Conservation (phyloP, 768 basidiomycete species). For the Coprinopsis strossmayeri region DNA sequence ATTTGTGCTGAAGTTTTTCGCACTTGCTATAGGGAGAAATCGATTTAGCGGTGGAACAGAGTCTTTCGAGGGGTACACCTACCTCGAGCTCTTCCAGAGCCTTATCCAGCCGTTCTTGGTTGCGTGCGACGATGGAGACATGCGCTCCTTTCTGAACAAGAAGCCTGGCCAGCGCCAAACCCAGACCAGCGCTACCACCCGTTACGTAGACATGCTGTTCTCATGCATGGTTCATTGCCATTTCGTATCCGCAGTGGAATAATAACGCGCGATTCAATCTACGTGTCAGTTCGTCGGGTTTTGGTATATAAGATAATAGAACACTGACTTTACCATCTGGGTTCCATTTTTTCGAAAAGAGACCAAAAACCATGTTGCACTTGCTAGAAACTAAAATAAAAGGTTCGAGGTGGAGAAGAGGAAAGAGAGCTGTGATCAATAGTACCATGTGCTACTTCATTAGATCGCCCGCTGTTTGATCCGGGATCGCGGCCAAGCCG, state of each 20-base stretch:
- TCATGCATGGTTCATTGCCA: not conserved
- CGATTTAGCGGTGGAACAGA: not conserved
- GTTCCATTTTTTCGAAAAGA: conserved; percentile 39
- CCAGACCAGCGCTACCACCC: conserved; percentile 78
- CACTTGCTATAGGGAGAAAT: conserved; percentile 31
- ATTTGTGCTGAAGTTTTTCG: conserved; percentile 54
- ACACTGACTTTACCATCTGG: conserved; percentile 36
- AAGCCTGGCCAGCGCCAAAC: conserved; percentile 63
- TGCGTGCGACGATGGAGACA: conserved; percentile 81
- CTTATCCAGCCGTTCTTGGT: conserved; percentile 52
- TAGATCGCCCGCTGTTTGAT: too few species aligned
- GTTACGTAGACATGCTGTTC: conserved; percentile 79
- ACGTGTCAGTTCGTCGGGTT: not conserved
- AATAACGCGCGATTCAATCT: too few species aligned
- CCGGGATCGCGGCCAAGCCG: too few species aligned
- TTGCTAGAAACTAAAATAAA: too few species aligned
- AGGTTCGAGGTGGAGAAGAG: too few species aligned
- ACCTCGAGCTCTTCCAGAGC: conserved; percentile 67
- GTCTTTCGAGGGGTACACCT: conserved; percentile 21
- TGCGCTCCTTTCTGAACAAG: conserved; percentile 68
- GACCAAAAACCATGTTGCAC: conserved; percentile 21
- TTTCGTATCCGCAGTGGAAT: not conserved
- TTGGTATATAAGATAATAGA: not conserved
- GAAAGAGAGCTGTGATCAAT: too few species aligned
- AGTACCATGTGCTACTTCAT: too few species aligned